phyloP scores from a whole-genome alignment of 2,329 filamentous ascomycete species.

The Fusarium sarcochroum region DNA sequence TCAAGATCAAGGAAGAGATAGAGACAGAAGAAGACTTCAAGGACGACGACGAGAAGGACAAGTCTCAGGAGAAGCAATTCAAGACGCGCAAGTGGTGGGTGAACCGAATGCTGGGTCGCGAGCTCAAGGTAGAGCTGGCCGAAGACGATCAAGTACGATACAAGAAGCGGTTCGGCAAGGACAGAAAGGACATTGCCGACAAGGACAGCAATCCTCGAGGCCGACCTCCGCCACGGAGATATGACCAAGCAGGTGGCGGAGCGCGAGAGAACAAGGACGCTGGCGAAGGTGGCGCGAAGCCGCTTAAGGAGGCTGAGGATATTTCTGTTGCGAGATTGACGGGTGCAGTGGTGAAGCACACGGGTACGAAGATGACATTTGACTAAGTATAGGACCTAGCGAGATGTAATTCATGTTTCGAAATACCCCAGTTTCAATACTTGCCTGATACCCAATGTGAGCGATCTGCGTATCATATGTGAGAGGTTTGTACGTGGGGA shows the following conservation, averaged over 20 bases:
- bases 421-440: conserved; percentile 43
- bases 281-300: conserved; percentile 47
- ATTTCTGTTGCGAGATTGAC: conserved; percentile 74
- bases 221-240: conserved; percentile 55
- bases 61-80: conserved; percentile 63
- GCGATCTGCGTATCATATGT: neutral
- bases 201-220: conserved; percentile 48
- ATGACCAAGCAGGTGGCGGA: conserved; percentile 38
- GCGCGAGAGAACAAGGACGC: conserved; percentile 49
- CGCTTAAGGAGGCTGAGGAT: conserved; percentile 61
- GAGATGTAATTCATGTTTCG: conserved; percentile 39
- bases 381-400: conserved; percentile 63
- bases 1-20: conserved; percentile 76
- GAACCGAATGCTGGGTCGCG: conserved; percentile 83
- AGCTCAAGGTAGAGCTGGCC: conserved; percentile 90
- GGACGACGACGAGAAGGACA: conserved; percentile 57
- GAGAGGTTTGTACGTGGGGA: neutral
- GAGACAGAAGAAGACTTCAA: conserved; percentile 74
- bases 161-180: conserved; percentile 93
- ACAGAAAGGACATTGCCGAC: conserved; percentile 54
- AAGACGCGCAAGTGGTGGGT: conserved; percentile 84
- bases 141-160: conserved; percentile 92
- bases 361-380: conserved; percentile 87
- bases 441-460: conserved; percentile 4
- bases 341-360: conserved; percentile 81